phyloP scores from a whole-genome alignment of 495 filamentous ascomycete species.

The Parachaetomium inaequale region DNA sequence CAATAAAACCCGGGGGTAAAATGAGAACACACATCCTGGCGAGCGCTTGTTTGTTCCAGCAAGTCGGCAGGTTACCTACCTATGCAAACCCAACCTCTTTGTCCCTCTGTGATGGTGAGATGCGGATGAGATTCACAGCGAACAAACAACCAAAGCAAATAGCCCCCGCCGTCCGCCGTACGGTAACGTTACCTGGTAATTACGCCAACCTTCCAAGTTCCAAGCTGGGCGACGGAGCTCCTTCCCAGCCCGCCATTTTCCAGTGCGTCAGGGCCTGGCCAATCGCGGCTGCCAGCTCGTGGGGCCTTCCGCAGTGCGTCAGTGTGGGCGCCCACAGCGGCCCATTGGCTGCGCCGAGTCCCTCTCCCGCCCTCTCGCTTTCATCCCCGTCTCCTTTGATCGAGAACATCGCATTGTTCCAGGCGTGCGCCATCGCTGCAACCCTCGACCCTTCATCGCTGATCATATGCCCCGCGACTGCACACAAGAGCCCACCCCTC shows the following conservation, averaged over 20 bases:
- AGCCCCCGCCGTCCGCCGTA: too few species aligned
- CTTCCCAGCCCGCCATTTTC: conserved; percentile 20
- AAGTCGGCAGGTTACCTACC: not conserved
- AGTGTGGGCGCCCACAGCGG: not conserved
- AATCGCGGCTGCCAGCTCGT: not conserved
- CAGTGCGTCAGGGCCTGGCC: conserved; percentile 8
- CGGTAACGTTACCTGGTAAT: too few species aligned
- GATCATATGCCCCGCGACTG: conserved; percentile 12
- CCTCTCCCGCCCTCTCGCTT: not conserved
- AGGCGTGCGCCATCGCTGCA: conserved; percentile 10
- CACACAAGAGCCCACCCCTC: not conserved
- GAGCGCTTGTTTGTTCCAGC: not conserved
- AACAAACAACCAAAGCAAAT: too few species aligned
- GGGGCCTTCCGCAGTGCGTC: not conserved
- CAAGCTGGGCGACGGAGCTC: not conserved
- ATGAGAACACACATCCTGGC: not conserved
- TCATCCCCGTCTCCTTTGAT: not conserved
- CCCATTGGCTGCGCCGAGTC: not conserved
- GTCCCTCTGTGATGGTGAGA: too few species aligned
- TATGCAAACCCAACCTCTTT: not conserved
- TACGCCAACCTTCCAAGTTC: too few species aligned
- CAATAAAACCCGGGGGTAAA: not conserved
- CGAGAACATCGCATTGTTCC: conserved; percentile 8
- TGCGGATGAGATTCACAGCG: too few species aligned
- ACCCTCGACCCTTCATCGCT: not conserved